Base-by-base conservation (phyloP, 345 rosid species). In the Murraya paniculata region DNA sequence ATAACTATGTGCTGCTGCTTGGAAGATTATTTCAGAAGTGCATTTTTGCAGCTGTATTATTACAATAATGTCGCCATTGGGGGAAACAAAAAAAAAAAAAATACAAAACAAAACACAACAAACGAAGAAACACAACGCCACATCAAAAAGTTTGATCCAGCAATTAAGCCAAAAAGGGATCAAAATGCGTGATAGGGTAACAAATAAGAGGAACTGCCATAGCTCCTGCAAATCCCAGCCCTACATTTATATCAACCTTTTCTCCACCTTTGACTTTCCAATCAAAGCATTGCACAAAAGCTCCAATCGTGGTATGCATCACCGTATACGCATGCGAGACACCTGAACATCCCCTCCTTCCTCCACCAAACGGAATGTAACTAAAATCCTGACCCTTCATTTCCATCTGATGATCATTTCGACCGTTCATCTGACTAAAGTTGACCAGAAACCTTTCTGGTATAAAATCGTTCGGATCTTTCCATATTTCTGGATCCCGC, bases 191-290 rank as follows among this genome's bases (percentile, higher is more conserved):
- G 19, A 68, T 57, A 45, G 96, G 90, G 59, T 81, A 78, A 77
- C 89, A 86, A 35, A 84, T 70, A 21, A 90, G 87, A 41, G 91
- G 88, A 22, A 39, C 80, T 27, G 93, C 90, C 92, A 90, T 87
- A 39, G 86, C 89, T 24, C 88, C 89, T 18, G 74, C 57, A 66
- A 77, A 65, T 2, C 79, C 86, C 4, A 85, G 68, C 28, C 82
- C 87, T 3, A 55, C 58, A 48, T 25, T 65, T n/a, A 82, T 33
- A 35, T 85, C 87, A 55, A 85, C 74, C 48, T 72, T 81, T 55
- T 60, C 79, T 4, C 83, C 90, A 27, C 70, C 84, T 38, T 68
- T 72, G 18, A 78, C 72, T 64, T 81, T 82, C 91, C 89, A 86
- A 58, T 88, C 87, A 70, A 88, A 86, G 81, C 88, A 86, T 67